Evolutionary conservation across 2,329 filamentous ascomycete genomes (phyloP).

Genomic region (Colletotrichum somersetense): DNA sequence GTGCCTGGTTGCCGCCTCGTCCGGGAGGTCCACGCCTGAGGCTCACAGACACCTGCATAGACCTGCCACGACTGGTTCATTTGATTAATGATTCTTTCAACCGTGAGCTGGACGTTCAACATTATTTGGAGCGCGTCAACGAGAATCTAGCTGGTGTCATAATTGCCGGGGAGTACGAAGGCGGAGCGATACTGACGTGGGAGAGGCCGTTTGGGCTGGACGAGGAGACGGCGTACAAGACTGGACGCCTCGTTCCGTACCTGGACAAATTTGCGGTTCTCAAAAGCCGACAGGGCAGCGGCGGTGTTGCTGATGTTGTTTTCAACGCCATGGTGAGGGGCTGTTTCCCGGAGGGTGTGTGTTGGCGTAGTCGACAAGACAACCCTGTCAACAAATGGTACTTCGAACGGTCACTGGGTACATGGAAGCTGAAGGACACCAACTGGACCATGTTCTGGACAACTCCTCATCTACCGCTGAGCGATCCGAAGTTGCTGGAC

Average conservation of each 20-base stretch:
- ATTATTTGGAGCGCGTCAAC: constrained; percentile 86
- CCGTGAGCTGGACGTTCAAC: constrained; percentile 82
- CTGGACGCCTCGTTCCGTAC: constrained; percentile 84
- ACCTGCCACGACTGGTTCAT: constrained; percentile 84
- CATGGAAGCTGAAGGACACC: constrained; percentile 82
- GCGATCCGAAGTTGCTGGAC: constrained; percentile 69
- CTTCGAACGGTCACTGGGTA: constrained; percentile 89
- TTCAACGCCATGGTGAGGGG: constrained; percentile 95
- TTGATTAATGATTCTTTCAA: constrained; percentile 95
- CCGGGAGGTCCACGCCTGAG: constrained; percentile 72
- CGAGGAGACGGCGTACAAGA: constrained; percentile 66
- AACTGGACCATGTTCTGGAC: constrained; percentile 99
- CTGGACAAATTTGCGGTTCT: constrained; percentile 97
- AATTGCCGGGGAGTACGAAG: constrained; percentile 96
- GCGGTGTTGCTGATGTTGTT: constrained; percentile 93
- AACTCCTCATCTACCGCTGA: constrained; percentile 72
- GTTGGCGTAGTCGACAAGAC: constrained; percentile 89
- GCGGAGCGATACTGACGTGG: constrained; percentile 95
- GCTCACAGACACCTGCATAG: constrained; percentile 84
- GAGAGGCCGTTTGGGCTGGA: constrained; percentile 76
- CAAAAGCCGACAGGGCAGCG: constrained; percentile 87
- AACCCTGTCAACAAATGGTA: constrained; percentile 99
- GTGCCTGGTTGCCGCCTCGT: constrained; percentile 76
- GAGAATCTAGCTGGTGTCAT: constrained; percentile 90
- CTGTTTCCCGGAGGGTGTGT: constrained; percentile 89